Evolutionary conservation across 805 yeast species (phyloP).

Genomic region (Yamadazyma laniorum): DNA sequence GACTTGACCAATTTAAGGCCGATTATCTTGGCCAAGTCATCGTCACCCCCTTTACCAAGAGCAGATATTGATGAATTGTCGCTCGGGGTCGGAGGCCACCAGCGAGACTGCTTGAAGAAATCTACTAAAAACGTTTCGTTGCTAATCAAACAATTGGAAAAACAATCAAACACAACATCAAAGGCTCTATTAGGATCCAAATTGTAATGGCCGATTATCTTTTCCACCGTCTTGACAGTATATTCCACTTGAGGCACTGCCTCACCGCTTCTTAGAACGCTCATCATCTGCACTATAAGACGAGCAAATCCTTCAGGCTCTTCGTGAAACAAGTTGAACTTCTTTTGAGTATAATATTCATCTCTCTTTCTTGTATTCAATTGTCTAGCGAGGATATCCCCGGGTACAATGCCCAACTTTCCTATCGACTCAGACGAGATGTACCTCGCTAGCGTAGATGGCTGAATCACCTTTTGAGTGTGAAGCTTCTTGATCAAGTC

Average conservation of each 20-base stretch:
- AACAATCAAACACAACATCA: slow-evolving; percentile 58
- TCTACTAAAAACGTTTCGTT: slow-evolving; percentile 47
- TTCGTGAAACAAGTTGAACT: slow-evolving; percentile 69
- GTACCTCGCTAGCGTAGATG: slow-evolving; percentile 30
- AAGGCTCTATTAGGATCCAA: slow-evolving; percentile 72
- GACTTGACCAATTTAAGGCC: slow-evolving; percentile 43
- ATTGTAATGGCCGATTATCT: slow-evolving; percentile 69
- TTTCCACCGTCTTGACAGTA: slow-evolving; percentile 48
- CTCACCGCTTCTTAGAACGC: slow-evolving; percentile 38
- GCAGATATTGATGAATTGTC: slow-evolving; percentile 30
- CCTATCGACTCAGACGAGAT: slow-evolving; percentile 29
- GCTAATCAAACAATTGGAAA: slow-evolving; percentile 42
- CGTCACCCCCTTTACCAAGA: slow-evolving; percentile 52
- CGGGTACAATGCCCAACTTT: slow-evolving; percentile 29
- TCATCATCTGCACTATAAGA: slow-evolving; percentile 48
- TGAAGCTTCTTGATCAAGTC: slow-evolving; percentile 22
- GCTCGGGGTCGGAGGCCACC: slow-evolving; percentile 59
- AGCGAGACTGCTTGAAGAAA: slow-evolving; percentile 53
- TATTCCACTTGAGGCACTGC: slow-evolving; percentile 41
- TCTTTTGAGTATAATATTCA: slow-evolving; percentile 48
- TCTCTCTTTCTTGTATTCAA: slow-evolving; percentile 39
- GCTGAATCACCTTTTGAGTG: slow-evolving; percentile 26
- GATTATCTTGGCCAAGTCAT: slow-evolving; percentile 52
- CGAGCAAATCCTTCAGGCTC: slow-evolving; percentile 77
- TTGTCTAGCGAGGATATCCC: slow-evolving; percentile 33